Evolutionary conservation across 2,329 filamentous ascomycete species (phyloP).

Genomic region (Periconia macrospinosa): DNA sequence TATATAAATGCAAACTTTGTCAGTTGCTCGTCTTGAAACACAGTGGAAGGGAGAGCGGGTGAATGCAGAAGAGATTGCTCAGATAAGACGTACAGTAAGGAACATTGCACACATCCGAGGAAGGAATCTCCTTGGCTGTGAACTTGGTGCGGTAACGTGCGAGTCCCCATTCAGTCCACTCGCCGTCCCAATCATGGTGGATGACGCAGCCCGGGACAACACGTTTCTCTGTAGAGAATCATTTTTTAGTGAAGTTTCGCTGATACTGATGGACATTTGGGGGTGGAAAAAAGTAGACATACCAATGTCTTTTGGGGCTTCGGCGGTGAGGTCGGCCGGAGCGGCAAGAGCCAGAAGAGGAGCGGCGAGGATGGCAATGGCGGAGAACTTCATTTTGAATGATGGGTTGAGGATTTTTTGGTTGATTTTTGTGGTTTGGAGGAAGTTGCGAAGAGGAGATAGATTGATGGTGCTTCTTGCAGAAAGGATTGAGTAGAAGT

Average conservation of each 20-base stretch:
- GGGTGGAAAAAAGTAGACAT: not conserved
- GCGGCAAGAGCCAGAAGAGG: not conserved
- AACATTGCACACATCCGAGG: not conserved
- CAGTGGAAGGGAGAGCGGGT: no score
- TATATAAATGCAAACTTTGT: not conserved
- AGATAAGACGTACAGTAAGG: not conserved
- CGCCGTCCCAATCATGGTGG: no score
- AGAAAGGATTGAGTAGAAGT: not conserved
- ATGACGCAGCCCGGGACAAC: not conserved
- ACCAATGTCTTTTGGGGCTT: not conserved
- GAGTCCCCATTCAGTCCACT: not conserved
- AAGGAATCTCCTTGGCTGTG: not conserved
- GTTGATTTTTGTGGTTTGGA: not conserved
- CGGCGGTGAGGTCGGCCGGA: not conserved
- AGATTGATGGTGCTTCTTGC: not conserved
- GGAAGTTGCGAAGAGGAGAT: not conserved
- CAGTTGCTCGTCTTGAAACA: no score
- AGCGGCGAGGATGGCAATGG: not conserved
- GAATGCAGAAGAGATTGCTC: not conserved
- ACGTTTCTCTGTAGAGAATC: not conserved
- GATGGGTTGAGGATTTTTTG: not conserved
- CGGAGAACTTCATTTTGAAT: constrained; percentile 1
- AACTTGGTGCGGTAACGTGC: not conserved
- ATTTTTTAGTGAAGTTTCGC: not conserved
- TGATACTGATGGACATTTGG: not conserved